Evolutionary conservation across 345 rosid genomes (phyloP).

Genomic region (Carallia brachiata): DNA sequence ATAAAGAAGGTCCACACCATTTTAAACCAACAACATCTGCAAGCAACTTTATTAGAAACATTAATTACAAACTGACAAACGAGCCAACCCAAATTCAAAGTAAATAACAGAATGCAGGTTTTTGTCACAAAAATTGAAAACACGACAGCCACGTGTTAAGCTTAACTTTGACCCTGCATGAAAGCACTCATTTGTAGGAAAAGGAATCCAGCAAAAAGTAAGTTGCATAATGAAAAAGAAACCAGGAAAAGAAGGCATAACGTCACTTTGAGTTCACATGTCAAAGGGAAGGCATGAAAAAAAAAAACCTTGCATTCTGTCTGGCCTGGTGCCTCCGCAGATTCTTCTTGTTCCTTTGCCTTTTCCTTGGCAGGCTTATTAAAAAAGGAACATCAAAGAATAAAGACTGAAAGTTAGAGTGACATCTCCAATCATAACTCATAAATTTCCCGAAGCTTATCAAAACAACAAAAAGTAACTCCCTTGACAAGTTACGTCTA

Average conservation of each 20-base stretch:
- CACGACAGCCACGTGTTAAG: too few relatives aligned
- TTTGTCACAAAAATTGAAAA: too few relatives aligned
- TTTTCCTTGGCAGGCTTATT: constrained; percentile 64
- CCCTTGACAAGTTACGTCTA: neutral
- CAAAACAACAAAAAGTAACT: neutral
- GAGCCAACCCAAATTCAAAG: too few relatives aligned
- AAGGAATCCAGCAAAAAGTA: too few relatives aligned
- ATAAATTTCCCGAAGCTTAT: neutral
- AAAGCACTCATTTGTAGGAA: too few relatives aligned
- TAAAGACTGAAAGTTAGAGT: constrained; percentile 1
- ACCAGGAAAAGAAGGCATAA: neutral
- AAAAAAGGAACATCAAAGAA: constrained; percentile 11
- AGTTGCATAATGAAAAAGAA: neutral
- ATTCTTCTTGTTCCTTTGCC: constrained; percentile 60
- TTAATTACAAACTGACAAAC: too few relatives aligned
- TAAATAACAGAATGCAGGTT: too few relatives aligned
- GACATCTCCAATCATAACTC: neutral
- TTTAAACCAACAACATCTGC: too few relatives aligned
- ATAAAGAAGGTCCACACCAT: too few relatives aligned
- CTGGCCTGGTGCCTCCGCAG: constrained; percentile 47
- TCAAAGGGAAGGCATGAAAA: neutral
- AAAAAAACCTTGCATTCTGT: constrained; percentile 83
- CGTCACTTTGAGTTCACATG: neutral
- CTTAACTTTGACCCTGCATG: too few relatives aligned
- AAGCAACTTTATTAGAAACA: too few relatives aligned